phyloP scores from a whole-genome alignment of 257 asterid genomes.

The Linaria vulgaris region DNA sequence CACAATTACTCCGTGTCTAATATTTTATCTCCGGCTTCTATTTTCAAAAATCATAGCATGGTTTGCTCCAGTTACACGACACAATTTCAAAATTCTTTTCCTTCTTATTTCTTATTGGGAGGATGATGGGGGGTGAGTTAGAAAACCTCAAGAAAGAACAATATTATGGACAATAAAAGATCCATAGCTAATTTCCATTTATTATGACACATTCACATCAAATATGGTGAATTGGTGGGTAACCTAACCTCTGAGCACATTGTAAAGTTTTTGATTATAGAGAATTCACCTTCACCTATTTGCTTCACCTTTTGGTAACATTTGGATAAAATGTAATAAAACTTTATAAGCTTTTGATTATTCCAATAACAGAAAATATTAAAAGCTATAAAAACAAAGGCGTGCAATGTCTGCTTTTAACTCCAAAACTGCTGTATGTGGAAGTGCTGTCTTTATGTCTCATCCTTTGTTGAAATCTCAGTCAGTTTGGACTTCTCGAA shows the following conservation, averaged over 20 bases:
- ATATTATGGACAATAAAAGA: too few species aligned
- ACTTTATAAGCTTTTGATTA: slow-evolving; percentile 7
- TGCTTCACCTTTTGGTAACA: slow-evolving; percentile 8
- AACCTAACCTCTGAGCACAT: neutral
- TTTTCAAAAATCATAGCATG: too few species aligned
- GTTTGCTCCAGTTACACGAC: too few species aligned
- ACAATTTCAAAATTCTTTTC: too few species aligned
- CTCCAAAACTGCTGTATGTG: neutral
- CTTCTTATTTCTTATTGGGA: too few species aligned
- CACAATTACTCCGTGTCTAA: too few species aligned
- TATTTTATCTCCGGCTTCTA: too few species aligned
- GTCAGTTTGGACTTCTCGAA: slow-evolving; percentile 35
- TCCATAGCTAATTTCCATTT: too few species aligned
- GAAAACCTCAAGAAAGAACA: too few species aligned
- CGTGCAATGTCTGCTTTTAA: slow-evolving; percentile 10
- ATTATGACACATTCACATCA: too few species aligned
- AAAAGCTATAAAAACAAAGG: slow-evolving; percentile 14
- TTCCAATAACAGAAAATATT: slow-evolving; percentile 1
- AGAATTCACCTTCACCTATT: slow-evolving; percentile 7
- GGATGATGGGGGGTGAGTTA: too few species aligned
- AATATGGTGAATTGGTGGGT: too few species aligned
- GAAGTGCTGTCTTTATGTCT: neutral
- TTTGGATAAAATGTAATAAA: slow-evolving; percentile 3
- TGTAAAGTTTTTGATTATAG: slow-evolving; percentile 12
- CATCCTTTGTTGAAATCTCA: slow-evolving; percentile 27